phyloP scores from a whole-genome alignment of 225 moss, liverwort and hornwort genomes.

The Physcomitrellopsis africana region DNA sequence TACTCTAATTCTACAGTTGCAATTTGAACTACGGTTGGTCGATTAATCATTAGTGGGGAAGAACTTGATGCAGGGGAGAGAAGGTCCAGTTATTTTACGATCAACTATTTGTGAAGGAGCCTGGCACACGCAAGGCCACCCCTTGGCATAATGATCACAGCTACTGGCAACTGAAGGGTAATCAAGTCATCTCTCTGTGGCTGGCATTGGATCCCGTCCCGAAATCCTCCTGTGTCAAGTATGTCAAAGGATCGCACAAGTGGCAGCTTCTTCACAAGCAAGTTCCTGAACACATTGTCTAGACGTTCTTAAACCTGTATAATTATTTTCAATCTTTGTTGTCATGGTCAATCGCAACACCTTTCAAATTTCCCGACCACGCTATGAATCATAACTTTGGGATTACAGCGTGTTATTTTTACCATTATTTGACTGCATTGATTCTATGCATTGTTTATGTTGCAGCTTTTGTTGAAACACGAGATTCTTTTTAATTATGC shows the following conservation, averaged over 20 bases:
- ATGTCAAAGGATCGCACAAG: constrained; percentile 97
- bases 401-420: constrained; percentile 10
- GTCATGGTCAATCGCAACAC: constrained; percentile 5
- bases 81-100: constrained; percentile 90
- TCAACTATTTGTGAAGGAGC: constrained; percentile 97
- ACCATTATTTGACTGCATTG: constrained; percentile 7
- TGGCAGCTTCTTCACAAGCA: constrained; percentile 98
- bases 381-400: not conserved
- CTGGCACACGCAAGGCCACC: constrained; percentile 82
- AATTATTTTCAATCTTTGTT: constrained; percentile 6
- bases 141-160: constrained; percentile 99
- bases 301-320: constrained; percentile 7
- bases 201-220: constrained; percentile 87
- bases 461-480: constrained; percentile 15
- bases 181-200: constrained; percentile 92
- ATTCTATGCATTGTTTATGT: not conserved
- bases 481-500: constrained; percentile 3
- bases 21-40: constrained; percentile 16
- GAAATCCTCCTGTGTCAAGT: constrained; percentile 81
- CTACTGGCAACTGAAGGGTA: constrained; percentile 93
- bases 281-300: constrained; percentile 18
- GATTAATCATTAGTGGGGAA: constrained; percentile 17
- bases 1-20: not conserved
- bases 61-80: constrained; percentile 60
- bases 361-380: not conserved